Base-by-base conservation (phyloP, 176 grass and related monocot species). In the Triticum turgidum region DNA sequence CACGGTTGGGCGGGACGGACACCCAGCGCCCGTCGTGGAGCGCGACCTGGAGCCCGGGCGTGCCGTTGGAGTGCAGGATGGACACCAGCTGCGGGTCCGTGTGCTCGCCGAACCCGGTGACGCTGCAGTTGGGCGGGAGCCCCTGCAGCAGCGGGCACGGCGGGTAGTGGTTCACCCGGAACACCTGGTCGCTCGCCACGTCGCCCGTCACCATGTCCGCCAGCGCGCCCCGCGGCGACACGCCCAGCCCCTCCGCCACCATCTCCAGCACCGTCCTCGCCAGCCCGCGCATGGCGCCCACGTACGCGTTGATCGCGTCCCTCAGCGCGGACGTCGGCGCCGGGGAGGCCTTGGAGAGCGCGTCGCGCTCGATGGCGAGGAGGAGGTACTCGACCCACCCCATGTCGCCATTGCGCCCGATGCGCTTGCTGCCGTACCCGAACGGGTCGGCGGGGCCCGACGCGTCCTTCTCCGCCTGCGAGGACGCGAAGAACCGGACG, bases 381-480 rank as follows among this genome's bases (percentile, higher is more conserved):
- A 97, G 91, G 73, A 97, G 92, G 88, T 97, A 97, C 89, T 97
- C 95, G 30, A 97, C 29, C 95, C 95, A 97, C 13, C 95, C 95
- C 45, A 65, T 76, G 83, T 97, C 92, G 51, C 95, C 95, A 85
- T 97, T 97, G 44, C 59, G 54, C 0, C 92, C 95, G 76, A 95
- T 97, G 39, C 73, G 68, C 77, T 87, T 95, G 91, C 67, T 97
- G 0, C 91, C 91, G 64, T 97, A 97, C 1, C 95, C 92, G 44
- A 95, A 88, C 24, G 91, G 95, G 30, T 86, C 41, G 6, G 87
- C 61, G 10, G 82, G 80, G 15, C 80, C 86, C 6, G 24, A 86
- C 84, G 52, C 84, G 82, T 97, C 91, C 85, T 97, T 97, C 33
- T 84, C 89, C 10, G 62, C 76, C 88, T 84, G 87, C 80, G 92